These are phyloP conservation scores for Paramecium pentaurelia DNA, from an alignment of 73 alveolate genomes.

Conservation along the genomic window DNA sequence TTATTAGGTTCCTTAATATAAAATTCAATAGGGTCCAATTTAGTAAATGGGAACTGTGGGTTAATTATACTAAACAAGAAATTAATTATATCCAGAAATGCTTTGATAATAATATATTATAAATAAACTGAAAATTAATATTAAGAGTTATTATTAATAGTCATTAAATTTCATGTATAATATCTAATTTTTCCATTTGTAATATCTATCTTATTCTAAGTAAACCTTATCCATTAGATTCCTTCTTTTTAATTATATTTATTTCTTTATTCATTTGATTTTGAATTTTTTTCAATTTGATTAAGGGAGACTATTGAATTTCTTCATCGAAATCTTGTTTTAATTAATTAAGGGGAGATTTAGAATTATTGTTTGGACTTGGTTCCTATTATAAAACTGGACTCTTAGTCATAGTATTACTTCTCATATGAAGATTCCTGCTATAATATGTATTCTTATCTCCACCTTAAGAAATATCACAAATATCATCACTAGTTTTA, in stretches of 20 bases:
- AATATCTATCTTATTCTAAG: not conserved
- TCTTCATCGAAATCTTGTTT: not conserved
- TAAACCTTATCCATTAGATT: not conserved
- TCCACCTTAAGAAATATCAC: not conserved
- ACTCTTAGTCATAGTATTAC: slow-evolving; percentile 20
- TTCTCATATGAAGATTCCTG: not conserved
- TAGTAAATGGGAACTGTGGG: not conserved
- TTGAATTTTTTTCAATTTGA: not conserved
- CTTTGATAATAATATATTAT: not conserved
- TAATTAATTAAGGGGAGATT: not conserved
- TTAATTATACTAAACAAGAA: not conserved
- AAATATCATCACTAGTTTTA: not conserved
- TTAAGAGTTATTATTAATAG: not conserved
- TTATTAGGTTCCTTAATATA: not conserved
- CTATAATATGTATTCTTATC: not conserved
- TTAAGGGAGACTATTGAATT: not conserved
- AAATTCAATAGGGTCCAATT: not conserved
- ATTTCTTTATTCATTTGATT: not conserved
- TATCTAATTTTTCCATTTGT: not conserved
- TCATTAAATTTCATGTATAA: slow-evolving; percentile 5
- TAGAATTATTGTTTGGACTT: not conserved
- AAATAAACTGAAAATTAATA: not conserved
- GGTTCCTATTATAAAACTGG: not conserved
- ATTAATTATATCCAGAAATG: not conserved
- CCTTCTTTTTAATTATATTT: not conserved